A percentile compares a stretch with the other conserved stretches of the same genome.
Evolutionary conservation across 352 stramenopile genomes (phyloP).

Genomic region (Phytophthora brassicae): DNA sequence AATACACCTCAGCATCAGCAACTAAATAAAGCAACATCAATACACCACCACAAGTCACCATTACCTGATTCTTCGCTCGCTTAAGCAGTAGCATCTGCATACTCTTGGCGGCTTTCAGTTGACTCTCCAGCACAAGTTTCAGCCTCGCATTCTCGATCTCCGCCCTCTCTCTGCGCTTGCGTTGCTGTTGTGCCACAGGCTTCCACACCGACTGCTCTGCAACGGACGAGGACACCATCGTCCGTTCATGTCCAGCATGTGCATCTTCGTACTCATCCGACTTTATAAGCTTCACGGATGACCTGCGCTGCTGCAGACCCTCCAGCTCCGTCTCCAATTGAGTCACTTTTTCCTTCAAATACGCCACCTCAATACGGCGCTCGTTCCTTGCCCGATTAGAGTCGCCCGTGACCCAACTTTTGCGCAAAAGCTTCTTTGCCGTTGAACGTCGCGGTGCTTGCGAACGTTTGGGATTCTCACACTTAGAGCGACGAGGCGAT

Average conservation of each 20-base stretch:
- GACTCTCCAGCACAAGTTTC: slow-evolving; percentile 43
- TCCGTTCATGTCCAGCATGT: slow-evolving; percentile 1
- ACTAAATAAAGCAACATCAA: neutral
- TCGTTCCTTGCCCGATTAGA: slow-evolving; percentile 44
- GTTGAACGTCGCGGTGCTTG: slow-evolving; percentile 21
- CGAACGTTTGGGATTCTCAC: slow-evolving; percentile 24
- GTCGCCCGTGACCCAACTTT: slow-evolving; percentile 34
- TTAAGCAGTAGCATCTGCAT: slow-evolving; percentile 41
- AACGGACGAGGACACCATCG: slow-evolving; percentile 7
- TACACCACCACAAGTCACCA: neutral
- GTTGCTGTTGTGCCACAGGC: slow-evolving; percentile 31
- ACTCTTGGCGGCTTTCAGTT: slow-evolving; percentile 42
- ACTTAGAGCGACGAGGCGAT: slow-evolving; percentile 12
- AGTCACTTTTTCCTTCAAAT: slow-evolving; percentile 38
- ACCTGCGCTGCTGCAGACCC: slow-evolving; percentile 24
- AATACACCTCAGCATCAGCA: neutral
- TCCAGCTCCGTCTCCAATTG: slow-evolving; percentile 37
- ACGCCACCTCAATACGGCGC: slow-evolving; percentile 43
- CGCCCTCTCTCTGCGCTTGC: slow-evolving; percentile 31
- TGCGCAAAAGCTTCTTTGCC: slow-evolving; percentile 37
- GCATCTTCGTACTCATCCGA: slow-evolving; percentile 22
- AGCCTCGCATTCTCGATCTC: slow-evolving; percentile 44
- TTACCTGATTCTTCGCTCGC: slow-evolving; percentile 38
- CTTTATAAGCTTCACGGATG: slow-evolving; percentile 21
- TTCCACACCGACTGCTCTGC: slow-evolving; percentile 34